Evolutionary conservation across 495 filamentous ascomycete genomes (phyloP).

Genomic region (Oidiodendron maius): DNA sequence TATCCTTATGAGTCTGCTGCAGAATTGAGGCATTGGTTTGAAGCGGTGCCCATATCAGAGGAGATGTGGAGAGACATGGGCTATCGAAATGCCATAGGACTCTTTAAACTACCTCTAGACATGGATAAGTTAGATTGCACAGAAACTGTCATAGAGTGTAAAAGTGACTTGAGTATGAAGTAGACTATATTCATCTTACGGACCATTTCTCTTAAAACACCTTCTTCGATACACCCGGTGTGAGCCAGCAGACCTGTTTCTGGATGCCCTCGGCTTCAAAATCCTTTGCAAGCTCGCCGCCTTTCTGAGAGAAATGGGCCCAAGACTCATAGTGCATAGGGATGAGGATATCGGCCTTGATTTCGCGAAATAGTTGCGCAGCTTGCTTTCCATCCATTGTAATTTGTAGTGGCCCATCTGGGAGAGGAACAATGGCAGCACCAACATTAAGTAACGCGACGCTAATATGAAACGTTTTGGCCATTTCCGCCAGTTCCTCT

Average conservation of each 20-base stretch:
- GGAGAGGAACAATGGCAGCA: background rate
- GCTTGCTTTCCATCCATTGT: background rate
- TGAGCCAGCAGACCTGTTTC: background rate
- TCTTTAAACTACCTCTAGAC: conserved; percentile 2
- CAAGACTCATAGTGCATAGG: background rate
- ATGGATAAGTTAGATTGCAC: conserved; percentile 12
- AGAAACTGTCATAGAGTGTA: no score
- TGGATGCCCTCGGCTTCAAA: background rate
- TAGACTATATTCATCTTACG: no score
- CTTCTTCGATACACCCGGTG: no score
- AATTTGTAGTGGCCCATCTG: background rate
- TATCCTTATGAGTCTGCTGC: conserved; percentile 37
- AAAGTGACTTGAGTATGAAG: no score
- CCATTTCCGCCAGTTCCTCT: background rate
- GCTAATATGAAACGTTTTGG: background rate
- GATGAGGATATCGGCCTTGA: background rate
- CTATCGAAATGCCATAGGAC: background rate
- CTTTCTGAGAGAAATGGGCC: background rate
- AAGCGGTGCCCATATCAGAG: conserved; percentile 1
- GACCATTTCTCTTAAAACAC: no score
- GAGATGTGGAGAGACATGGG: conserved; percentile 1
- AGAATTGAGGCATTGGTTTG: conserved; percentile 3
- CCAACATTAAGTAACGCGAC: background rate
- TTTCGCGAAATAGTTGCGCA: background rate
- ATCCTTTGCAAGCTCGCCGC: background rate